Evolutionary conservation across 768 basidiomycete genomes (phyloP), one percentile per base, ranked within the genome.

Genomic region (Cystofilobasidium macerans): DNA sequence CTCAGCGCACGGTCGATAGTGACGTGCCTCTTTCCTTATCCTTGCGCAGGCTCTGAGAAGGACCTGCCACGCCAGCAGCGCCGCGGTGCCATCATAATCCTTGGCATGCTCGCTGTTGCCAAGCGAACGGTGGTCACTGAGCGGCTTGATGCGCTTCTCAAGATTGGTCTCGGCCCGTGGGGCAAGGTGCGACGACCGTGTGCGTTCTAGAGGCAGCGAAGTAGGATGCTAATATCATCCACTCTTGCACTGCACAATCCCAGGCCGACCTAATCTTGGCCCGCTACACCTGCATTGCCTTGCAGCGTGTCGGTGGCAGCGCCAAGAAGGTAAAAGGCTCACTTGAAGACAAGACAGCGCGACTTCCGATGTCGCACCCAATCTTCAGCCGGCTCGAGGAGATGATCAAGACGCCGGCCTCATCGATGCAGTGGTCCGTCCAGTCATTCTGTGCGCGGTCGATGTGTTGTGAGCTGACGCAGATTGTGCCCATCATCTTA

Each of bases 281-380:
- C 0, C 82, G 89, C 54, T 97, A 95, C 73, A 95, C 92, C 0
- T 97, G 91, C 73, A 84, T 97, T 58, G 91, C 92, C 0, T 78
- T 98, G 48, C 91, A 94, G 69, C 83, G 95, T 0, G 79, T 99
- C 12, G 89, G 89, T 57, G 95, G 95, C 2, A 93, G 88, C 70
- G 88, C 84, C 33, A 99, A 99, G 80, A 99, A 98, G 74, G 84
- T 99, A 68, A 99, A 99, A 89, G 89, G 93, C 5, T 97, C 92
- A 0, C 81, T 95, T 11, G 79, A 84, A 24, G 89, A 95, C 79
- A 91, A 89, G 71, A 86, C 85, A 1, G 80, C 89, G 61, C 85
- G 94, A 3, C 78, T 91, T 65, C 85, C 86, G 12, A 97, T 95
- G 88, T 85, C 87, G 42, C 87, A 85, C 69, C 81, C 83, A 0